A percentile compares a stretch with the other conserved stretches of the same genome.
These are phyloP conservation scores for Neonectria magnoliae DNA, from an alignment of 2,329 filamentous ascomycete species.

Conservation along the genomic window DNA sequence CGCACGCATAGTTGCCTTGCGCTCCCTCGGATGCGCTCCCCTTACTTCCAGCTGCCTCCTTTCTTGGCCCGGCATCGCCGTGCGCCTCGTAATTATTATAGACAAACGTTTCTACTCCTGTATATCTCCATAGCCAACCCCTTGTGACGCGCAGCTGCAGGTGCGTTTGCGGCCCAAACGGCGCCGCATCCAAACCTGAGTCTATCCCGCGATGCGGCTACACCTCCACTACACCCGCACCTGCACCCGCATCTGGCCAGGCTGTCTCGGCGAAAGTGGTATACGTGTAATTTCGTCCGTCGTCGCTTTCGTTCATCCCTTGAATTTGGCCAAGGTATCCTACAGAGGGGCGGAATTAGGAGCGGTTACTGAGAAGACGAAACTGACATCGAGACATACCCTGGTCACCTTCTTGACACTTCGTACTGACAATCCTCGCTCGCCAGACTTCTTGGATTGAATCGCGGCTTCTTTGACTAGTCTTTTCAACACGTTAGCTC, in stretches of 20 bases:
- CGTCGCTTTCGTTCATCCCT: constrained; percentile 61
- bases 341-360: constrained; percentile 44
- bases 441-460: constrained; percentile 76
- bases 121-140: background rate
- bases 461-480: constrained; percentile 84
- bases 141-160: background rate
- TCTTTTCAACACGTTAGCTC: constrained; percentile 52
- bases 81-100: background rate
- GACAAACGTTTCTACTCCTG: background rate
- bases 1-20: background rate
- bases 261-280: background rate
- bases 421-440: constrained; percentile 77
- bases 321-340: constrained; percentile 75
- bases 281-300: background rate
- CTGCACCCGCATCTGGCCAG: background rate
- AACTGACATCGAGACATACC: constrained; percentile 57
- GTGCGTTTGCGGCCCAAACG: background rate
- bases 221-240: background rate
- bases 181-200: background rate
- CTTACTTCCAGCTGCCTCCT: constrained; percentile 12
- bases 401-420: constrained; percentile 82
- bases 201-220: constrained; percentile 2
- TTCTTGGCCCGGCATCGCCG: constrained; percentile 18
- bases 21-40: constrained; percentile 12
- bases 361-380: background rate